These are phyloP conservation scores for Suillus subluteus DNA, from an alignment of 768 basidiomycete genomes.

Conservation along the genomic window DNA sequence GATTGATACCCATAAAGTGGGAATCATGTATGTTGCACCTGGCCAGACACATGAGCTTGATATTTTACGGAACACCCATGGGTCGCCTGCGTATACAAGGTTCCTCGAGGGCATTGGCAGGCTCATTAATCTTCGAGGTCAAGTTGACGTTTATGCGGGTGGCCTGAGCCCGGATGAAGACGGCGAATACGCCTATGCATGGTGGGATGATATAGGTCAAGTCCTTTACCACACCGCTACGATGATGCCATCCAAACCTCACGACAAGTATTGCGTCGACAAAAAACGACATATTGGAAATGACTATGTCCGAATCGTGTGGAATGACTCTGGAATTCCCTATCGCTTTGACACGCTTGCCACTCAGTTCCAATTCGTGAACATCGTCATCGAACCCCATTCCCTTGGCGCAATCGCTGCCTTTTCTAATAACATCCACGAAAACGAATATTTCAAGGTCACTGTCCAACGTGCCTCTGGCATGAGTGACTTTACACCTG, in stretches of 20 bases:
- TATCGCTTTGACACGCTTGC: slow-evolving; percentile 91
- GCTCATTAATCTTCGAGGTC: slow-evolving; percentile 85
- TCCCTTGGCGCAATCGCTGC: slow-evolving; percentile 83
- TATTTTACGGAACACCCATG: slow-evolving; percentile 88
- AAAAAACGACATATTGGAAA: slow-evolving; percentile 98
- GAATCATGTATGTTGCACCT: slow-evolving; percentile 93
- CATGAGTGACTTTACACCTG: slow-evolving; percentile 93
- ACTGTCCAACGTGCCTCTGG: slow-evolving; percentile 85
- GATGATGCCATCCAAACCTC: slow-evolving; percentile 84
- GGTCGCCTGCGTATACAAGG: slow-evolving; percentile 92
- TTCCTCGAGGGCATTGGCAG: slow-evolving; percentile 91
- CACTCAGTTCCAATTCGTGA: slow-evolving; percentile 96
- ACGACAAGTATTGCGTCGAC: slow-evolving; percentile 72
- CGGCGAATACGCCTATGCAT: slow-evolving; percentile 96
- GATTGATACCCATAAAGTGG: slow-evolving; percentile 97
- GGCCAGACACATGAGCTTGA: slow-evolving; percentile 85
- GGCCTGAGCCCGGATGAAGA: slow-evolving; percentile 90
- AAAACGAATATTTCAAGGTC: slow-evolving; percentile 96
- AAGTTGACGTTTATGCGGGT: slow-evolving; percentile 91
- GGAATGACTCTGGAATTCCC: slow-evolving; percentile 93
- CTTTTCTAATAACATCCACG: slow-evolving; percentile 81
- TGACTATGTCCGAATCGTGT: slow-evolving; percentile 93
- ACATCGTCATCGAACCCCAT: slow-evolving; percentile 95
- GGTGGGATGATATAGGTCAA: slow-evolving; percentile 98
- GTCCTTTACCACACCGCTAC: slow-evolving; percentile 95